Percentiles rank a stretch among this genome's conserved stretches.
These are phyloP conservation scores for Carallia pectinifolia DNA, from an alignment of 345 rosid species.

Conservation along the genomic window DNA sequence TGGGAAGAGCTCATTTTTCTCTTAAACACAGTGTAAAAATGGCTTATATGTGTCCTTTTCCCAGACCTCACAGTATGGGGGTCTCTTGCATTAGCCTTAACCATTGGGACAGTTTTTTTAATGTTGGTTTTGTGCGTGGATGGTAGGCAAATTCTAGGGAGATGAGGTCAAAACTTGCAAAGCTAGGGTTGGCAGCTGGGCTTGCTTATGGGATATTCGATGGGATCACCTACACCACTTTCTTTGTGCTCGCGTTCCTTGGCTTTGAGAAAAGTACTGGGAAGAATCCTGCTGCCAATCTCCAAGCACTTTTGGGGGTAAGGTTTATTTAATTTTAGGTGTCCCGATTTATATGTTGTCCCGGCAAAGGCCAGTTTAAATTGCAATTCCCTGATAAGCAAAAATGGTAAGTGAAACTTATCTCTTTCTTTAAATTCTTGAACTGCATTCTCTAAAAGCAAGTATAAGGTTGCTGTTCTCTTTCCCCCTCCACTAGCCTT, in stretches of 20 bases:
- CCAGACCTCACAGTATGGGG: background rate
- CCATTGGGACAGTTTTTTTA: too few species aligned
- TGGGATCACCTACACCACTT: constrained; percentile 37
- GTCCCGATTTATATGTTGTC: too few species aligned
- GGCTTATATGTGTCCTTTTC: background rate
- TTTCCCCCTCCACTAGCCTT: too few species aligned
- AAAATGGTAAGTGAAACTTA: background rate
- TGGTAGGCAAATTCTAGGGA: constrained; percentile 16
- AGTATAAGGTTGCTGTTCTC: too few species aligned
- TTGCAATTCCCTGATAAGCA: background rate
- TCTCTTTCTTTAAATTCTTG: too few species aligned
- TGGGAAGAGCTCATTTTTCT: too few species aligned
- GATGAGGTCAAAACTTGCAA: constrained; percentile 38
- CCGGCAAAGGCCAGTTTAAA: too few species aligned
- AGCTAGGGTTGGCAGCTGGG: constrained; percentile 43
- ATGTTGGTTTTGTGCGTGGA: too few species aligned
- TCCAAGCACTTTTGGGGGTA: constrained; percentile 40
- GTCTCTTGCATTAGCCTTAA: too few species aligned
- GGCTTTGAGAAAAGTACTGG: constrained; percentile 45
- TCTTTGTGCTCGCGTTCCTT: constrained; percentile 38
- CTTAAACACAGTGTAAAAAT: too few species aligned
- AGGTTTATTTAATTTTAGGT: background rate
- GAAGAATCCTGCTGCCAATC: constrained; percentile 44
- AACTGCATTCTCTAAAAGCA: too few species aligned
- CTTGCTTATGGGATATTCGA: constrained; percentile 45